These are phyloP conservation scores for Silene noctiflora DNA, from an alignment of 179 eudicot genomes.

Conservation along the genomic window DNA sequence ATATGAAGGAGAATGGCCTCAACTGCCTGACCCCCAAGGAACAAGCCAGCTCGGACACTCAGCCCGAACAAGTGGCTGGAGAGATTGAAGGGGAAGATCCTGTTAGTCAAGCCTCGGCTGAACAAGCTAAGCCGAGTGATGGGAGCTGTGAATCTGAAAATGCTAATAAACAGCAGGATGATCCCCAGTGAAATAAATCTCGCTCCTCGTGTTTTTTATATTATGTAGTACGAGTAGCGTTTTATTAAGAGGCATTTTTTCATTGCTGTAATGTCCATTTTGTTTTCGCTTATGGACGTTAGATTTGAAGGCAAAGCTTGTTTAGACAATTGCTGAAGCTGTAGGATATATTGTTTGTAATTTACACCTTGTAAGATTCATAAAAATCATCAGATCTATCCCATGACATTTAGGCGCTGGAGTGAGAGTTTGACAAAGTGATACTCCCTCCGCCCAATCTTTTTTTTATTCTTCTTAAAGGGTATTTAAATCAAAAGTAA, in stretches of 20 bases:
- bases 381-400: too few species aligned
- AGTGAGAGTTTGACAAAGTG: too few species aligned
- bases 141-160: slow-evolving; percentile 31
- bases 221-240: neutral
- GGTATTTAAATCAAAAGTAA: too few species aligned
- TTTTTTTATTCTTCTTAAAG: too few species aligned
- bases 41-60: slow-evolving; percentile 43
- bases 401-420: too few species aligned
- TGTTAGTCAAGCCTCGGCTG: slow-evolving; percentile 21
- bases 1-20: slow-evolving; percentile 54
- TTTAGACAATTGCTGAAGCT: slow-evolving; percentile 12
- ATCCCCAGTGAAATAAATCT: slow-evolving; percentile 25
- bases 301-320: slow-evolving; percentile 13
- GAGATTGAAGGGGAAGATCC: slow-evolving; percentile 36
- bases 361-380: slow-evolving; percentile 1
- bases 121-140: slow-evolving; percentile 25
- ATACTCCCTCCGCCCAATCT: too few species aligned
- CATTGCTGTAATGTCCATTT: slow-evolving; percentile 13
- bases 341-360: slow-evolving; percentile 12
- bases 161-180: slow-evolving; percentile 24
- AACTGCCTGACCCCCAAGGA: slow-evolving; percentile 45
- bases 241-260: slow-evolving; percentile 14
- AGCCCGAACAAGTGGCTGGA: slow-evolving; percentile 29
- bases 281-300: slow-evolving; percentile 6
- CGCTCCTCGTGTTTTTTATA: neutral